phyloP scores from a whole-genome alignment of 2,329 filamentous ascomycete genomes.

The Juglanconis sp. region DNA sequence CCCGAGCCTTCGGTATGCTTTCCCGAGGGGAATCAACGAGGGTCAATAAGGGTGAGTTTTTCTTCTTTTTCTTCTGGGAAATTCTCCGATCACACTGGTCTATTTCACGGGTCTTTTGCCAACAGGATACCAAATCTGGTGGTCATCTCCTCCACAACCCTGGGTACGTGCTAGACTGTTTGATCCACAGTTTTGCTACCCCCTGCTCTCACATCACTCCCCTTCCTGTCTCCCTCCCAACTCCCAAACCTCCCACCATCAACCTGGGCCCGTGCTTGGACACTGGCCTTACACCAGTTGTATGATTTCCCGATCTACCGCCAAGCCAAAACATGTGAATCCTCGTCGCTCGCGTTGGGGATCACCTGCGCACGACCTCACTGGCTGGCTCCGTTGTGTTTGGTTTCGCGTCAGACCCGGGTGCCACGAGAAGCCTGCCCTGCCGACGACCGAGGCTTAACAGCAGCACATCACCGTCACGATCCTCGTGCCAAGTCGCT shows the following conservation, averaged over 20 bases:
- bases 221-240: neutral
- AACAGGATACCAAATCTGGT: neutral
- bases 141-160: neutral
- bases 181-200: conserved; percentile 18
- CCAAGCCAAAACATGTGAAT: conserved; percentile 5
- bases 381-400: conserved; percentile 1
- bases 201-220: conserved; percentile 11
- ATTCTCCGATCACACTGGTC: neutral
- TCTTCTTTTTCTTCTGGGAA: no score
- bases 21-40: no score
- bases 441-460: neutral
- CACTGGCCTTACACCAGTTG: conserved; percentile 9
- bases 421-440: neutral
- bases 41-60: no score
- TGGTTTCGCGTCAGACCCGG: conserved; percentile 3
- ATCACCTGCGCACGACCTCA: neutral
- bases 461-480: conserved; percentile 1
- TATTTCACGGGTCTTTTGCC: neutral
- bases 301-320: conserved; percentile 10
- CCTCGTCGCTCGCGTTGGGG: neutral
- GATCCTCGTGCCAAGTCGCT: conserved; percentile 5
- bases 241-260: neutral
- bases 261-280: neutral
- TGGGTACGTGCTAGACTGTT: conserved; percentile 1
- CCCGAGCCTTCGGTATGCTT: no score